phyloP scores from a whole-genome alignment of 73 alveolate genomes.

The Stentor roeselii region DNA sequence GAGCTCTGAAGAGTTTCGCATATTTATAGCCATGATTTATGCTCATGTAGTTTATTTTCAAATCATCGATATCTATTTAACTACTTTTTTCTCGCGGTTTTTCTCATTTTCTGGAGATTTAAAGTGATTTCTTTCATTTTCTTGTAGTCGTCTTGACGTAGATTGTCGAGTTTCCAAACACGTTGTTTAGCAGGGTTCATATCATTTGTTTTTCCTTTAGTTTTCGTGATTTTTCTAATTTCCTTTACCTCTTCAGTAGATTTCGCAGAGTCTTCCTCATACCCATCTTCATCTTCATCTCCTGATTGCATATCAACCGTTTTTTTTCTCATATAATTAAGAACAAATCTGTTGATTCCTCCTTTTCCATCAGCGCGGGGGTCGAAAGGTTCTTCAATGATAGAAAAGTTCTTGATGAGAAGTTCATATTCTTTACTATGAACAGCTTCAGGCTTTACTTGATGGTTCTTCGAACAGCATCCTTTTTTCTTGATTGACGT shows the following conservation, averaged over 20 bases:
- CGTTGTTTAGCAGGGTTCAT: neutral
- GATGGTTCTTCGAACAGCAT: constrained; percentile 40
- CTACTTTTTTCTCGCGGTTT: too few species aligned
- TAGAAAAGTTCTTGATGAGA: neutral
- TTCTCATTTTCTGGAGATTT: neutral
- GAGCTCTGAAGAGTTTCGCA: too few species aligned
- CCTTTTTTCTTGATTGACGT: constrained; percentile 43
- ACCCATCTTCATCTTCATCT: too few species aligned
- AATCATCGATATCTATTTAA: too few species aligned
- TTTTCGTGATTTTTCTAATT: neutral
- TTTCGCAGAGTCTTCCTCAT: too few species aligned
- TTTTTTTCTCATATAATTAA: neutral
- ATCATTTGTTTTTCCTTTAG: neutral
- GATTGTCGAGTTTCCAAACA: neutral
- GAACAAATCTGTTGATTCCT: neutral
- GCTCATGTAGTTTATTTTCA: too few species aligned
- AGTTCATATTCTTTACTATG: constrained; percentile 13
- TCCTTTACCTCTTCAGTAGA: neutral
- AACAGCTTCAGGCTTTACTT: too few species aligned
- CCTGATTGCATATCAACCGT: neutral
- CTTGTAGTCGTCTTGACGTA: neutral
- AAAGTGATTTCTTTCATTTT: neutral
- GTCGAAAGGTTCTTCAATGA: constrained; percentile 20
- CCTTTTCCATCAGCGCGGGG: neutral
- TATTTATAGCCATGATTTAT: too few species aligned